Evolutionary conservation across 2,329 filamentous ascomycete species (phyloP), one percentile per base, ranked within the genome.

Genomic region (Phialophora macrospora): DNA sequence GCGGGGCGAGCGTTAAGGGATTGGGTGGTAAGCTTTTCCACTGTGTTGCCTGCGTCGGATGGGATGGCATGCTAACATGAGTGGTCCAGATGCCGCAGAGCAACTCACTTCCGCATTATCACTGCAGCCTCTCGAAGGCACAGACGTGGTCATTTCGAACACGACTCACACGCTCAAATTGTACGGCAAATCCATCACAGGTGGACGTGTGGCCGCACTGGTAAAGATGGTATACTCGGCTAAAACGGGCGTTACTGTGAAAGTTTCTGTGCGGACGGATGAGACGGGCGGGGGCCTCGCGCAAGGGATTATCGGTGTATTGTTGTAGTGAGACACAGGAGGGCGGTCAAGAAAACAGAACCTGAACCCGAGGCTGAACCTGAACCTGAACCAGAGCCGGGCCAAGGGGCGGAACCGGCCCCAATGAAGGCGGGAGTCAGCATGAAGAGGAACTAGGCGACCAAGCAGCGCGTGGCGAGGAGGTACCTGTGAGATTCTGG

Each of bases 131-230:
- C 85, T 99, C 54, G 95, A 99, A 73, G 95, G 94, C 72, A 96
- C 91, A 34, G 95, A 99, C 72, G 89, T 99, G 46, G 90, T 92
- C 0, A 84, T 97, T 72, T 96, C 89, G 75, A 90, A 90, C 74
- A 93, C 89, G 66, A 97, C 93, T 68, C 95, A 99, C 79, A 93
- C 93, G 3, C 88, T 99, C 76, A 98, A 97, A 82, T 84, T 99
- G 41, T 90, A 97, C 77, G 95, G 95, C 76, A 98, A 97, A 87
- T 97, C 92, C 51, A 89, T 98, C 68, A 88, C 87, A 38, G 95
- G 94, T 41, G 95, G 95, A 71, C 90, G 90, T 74, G 94, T 99
- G 17, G 92, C 93, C 63, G 91, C 90, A 67, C 89, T 87, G 71
- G 88, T 98, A 70, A 87, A 93, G 79, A 97, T 99, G 93, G 95